These are phyloP conservation scores for Ascochyta viciae-villosae DNA, from an alignment of 2,329 filamentous ascomycete genomes.

Conservation along the genomic window DNA sequence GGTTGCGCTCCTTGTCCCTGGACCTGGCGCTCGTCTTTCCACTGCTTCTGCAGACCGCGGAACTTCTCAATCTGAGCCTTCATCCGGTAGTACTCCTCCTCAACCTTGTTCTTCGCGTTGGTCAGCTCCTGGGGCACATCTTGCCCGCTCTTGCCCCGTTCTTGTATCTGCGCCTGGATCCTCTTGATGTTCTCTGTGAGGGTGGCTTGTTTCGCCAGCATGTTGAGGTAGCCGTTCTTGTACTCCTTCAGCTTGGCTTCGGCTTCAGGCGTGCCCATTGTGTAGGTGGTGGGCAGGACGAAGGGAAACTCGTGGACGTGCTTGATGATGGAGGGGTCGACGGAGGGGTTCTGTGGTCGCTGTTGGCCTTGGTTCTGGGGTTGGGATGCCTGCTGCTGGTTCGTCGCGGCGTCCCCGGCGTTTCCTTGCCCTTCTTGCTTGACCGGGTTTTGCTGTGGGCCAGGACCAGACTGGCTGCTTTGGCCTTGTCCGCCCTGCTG, in stretches of 20 bases:
- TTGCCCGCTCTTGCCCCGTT: constrained; percentile 41
- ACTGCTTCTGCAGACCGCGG: constrained; percentile 41
- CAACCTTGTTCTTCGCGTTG: constrained; percentile 34
- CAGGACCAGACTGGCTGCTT: constrained; percentile 25
- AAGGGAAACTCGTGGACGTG: constrained; percentile 48
- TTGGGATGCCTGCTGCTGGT: constrained; percentile 16
- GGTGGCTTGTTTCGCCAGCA: constrained; percentile 43
- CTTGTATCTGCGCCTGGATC: constrained; percentile 38
- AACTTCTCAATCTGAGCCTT: constrained; percentile 47
- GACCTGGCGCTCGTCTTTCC: constrained; percentile 44
- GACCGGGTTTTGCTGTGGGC: constrained; percentile 36
- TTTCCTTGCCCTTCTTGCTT: constrained; percentile 29
- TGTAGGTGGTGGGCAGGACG: constrained; percentile 37
- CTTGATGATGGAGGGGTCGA: constrained; percentile 46
- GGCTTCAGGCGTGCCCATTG: constrained; percentile 45
- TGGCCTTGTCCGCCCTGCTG: constrained; percentile 32
- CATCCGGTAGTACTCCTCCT: constrained; percentile 39
- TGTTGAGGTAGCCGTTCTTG: constrained; percentile 44
- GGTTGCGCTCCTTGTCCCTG: constrained; percentile 39
- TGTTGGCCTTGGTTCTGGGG: constrained; percentile 18
- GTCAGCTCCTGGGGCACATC: constrained; percentile 43
- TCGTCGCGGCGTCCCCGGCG: constrained; percentile 2
- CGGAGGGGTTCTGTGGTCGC: constrained; percentile 21
- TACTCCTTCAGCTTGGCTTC: constrained; percentile 47
- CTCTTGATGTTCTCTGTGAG: constrained; percentile 35